Conservation (phyloP, 1,284 basidiomycete species). For the Ustilago xerochloae region DNA sequence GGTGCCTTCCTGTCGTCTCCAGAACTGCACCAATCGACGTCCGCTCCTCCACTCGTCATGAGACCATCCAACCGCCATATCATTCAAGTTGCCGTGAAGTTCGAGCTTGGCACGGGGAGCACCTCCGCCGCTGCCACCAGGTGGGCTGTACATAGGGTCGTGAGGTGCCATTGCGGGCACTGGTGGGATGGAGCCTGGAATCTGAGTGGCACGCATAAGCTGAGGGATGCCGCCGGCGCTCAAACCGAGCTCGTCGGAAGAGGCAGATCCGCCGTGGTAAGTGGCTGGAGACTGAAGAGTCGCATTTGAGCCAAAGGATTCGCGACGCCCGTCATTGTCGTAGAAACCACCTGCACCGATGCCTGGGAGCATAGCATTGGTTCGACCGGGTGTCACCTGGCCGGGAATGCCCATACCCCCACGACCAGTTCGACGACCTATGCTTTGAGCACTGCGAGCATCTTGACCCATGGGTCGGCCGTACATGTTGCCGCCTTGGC, state of each 20-base stretch:
- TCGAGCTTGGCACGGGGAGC: constrained; percentile 56
- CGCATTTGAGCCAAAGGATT: constrained; percentile 29
- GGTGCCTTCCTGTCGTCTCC: constrained; percentile 71
- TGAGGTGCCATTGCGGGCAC: constrained; percentile 17
- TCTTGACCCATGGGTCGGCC: constrained; percentile 32
- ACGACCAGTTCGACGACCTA: constrained; percentile 31
- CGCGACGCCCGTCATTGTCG: constrained; percentile 33
- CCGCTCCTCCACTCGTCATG: constrained; percentile 71
- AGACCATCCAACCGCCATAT: constrained; percentile 73
- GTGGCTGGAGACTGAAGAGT: constrained; percentile 35
- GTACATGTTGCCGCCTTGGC: constrained; percentile 25
- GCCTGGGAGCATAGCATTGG: constrained; percentile 35
- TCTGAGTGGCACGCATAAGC: constrained; percentile 48
- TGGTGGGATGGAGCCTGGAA: constrained; percentile 29
- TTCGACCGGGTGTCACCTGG: constrained; percentile 37
- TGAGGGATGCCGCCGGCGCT: constrained; percentile 35
- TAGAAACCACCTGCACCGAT: constrained; percentile 26
- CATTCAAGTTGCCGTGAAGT: constrained; percentile 70
- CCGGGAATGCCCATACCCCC: constrained; percentile 31
- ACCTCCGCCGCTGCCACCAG: constrained; percentile 28
- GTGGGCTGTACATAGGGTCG: constrained; percentile 51
- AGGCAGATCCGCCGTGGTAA: constrained; percentile 27
- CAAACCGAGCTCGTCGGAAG: constrained; percentile 37
- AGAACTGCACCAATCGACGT: constrained; percentile 72
- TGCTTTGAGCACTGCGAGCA: constrained; percentile 25